phyloP scores from a whole-genome alignment of 2,329 filamentous ascomycete genomes.

The Ophiocordyceps camponoti-leonardi region DNA sequence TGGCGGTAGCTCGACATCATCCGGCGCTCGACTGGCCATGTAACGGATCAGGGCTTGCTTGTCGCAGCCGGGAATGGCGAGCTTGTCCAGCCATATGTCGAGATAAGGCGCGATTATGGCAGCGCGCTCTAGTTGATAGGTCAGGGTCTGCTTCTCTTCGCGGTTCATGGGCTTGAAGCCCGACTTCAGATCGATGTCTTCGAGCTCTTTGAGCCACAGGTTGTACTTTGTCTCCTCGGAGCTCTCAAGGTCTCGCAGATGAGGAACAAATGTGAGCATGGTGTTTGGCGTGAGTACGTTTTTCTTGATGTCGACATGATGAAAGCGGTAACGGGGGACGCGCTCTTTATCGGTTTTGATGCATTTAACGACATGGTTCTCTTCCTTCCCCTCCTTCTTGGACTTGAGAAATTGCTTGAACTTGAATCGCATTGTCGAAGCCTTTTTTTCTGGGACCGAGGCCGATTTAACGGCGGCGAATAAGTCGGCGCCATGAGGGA shows the following conservation, averaged over 20 bases:
- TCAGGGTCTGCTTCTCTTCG: constrained; percentile 30
- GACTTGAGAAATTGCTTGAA: constrained; percentile 30
- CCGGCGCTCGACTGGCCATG: constrained; percentile 31
- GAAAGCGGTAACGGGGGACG: constrained; percentile 42
- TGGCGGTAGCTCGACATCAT: constrained; percentile 32
- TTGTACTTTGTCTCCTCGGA: constrained; percentile 39
- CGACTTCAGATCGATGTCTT: constrained; percentile 38
- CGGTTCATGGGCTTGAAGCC: constrained; percentile 37
- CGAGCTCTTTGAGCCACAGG: constrained; percentile 38
- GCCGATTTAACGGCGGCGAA: constrained; percentile 26
- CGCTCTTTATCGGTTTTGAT: constrained; percentile 31
- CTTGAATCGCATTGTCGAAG: constrained; percentile 28
- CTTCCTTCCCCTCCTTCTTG: constrained; percentile 26
- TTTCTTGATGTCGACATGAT: constrained; percentile 41
- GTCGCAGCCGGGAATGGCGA: constrained; percentile 32
- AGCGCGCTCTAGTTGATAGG: constrained; percentile 32
- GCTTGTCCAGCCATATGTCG: constrained; percentile 31
- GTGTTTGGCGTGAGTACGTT: constrained; percentile 43
- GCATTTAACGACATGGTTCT: constrained; percentile 22
- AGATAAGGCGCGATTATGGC: constrained; percentile 34
- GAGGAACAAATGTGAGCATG: constrained; percentile 41
- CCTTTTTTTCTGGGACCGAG: constrained; percentile 16
- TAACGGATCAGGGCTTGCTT: constrained; percentile 34
- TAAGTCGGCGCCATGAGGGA: constrained; percentile 25
- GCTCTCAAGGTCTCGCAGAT: constrained; percentile 37